These are phyloP conservation scores for Tetracladium maxilliforme DNA, from an alignment of 2,329 filamentous ascomycete genomes.

Conservation along the genomic window DNA sequence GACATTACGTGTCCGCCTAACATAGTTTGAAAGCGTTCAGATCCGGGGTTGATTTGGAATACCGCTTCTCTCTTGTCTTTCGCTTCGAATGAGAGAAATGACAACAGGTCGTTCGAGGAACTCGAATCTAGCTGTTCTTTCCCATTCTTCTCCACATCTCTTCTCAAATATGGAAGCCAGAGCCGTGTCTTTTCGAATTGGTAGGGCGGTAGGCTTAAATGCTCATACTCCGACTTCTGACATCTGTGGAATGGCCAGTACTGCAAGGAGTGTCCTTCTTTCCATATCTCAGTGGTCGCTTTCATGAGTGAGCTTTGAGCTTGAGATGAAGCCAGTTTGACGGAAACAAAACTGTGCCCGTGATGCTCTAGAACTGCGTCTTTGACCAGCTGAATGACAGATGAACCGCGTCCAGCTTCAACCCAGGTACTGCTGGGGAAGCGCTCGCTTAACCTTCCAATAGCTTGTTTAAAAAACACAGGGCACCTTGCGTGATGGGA, in stretches of 20 bases:
- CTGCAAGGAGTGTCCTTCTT: conserved; percentile 14
- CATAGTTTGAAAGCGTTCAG: conserved; percentile 16
- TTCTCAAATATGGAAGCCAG: conserved; percentile 23
- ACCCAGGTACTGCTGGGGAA: background rate
- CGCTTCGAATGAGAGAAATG: conserved; percentile 14
- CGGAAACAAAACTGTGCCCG: too few species aligned
- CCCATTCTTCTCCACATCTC: too few species aligned
- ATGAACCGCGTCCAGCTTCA: background rate
- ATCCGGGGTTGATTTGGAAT: conserved; percentile 25
- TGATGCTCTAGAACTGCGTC: too few species aligned
- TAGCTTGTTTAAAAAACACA: background rate
- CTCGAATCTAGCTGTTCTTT: too few species aligned
- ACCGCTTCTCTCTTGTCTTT: conserved; percentile 11
- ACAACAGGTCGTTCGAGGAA: conserved; percentile 10
- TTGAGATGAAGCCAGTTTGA: conserved; percentile 1
- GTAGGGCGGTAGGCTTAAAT: conserved; percentile 21
- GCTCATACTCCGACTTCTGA: conserved; percentile 10
- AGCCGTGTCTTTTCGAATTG: conserved; percentile 24
- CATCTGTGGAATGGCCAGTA: conserved; percentile 22
- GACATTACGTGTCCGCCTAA: conserved; percentile 21
- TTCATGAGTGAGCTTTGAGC: conserved; percentile 10
- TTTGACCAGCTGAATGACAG: conserved; percentile 5
- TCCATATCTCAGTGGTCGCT: conserved; percentile 21
- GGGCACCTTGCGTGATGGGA: background rate
- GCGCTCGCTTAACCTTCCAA: background rate